Percentiles rank a stretch among this genome's conserved stretches.
Evolutionary conservation across 2,329 filamentous ascomycete species (phyloP).

Genomic region (Diaporthe aspalathi): DNA sequence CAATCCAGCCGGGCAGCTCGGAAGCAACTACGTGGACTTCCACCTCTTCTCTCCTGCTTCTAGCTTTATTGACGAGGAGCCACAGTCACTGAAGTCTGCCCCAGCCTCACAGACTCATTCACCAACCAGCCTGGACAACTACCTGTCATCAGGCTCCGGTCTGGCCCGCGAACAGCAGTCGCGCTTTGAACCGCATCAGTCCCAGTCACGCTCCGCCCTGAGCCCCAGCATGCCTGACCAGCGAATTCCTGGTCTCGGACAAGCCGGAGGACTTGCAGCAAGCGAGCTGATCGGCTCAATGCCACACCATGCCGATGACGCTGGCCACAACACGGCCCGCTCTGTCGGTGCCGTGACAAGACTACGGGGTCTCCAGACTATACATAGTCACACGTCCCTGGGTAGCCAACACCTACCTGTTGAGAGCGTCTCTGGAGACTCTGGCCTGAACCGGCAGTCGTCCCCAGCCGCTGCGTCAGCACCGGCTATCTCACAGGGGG

Average conservation of each 20-base stretch:
- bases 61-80: constrained; percentile 62
- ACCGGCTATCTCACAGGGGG: constrained; percentile 8
- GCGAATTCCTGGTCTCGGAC: neutral
- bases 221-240: constrained; percentile 3
- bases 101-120: constrained; percentile 1
- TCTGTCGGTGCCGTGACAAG: constrained; percentile 1
- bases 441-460: constrained; percentile 8
- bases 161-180: constrained; percentile 24
- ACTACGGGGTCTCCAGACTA: neutral
- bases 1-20: constrained; percentile 48
- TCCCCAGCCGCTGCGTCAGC: constrained; percentile 3
- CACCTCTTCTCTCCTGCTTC: constrained; percentile 65
- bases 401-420: neutral
- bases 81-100: constrained; percentile 42
- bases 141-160: constrained; percentile 12
- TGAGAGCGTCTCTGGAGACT: neutral
- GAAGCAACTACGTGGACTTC: constrained; percentile 65
- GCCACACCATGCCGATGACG: constrained; percentile 34
- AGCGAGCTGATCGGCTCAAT: constrained; percentile 10
- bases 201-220: constrained; percentile 14
- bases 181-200: constrained; percentile 19
- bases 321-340: constrained; percentile 5
- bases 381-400: neutral
- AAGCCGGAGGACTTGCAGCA: neutral
- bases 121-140: constrained; percentile 1